phyloP scores from a whole-genome alignment of 2,329 filamentous ascomycete species.

The Trichophyton equinum region DNA sequence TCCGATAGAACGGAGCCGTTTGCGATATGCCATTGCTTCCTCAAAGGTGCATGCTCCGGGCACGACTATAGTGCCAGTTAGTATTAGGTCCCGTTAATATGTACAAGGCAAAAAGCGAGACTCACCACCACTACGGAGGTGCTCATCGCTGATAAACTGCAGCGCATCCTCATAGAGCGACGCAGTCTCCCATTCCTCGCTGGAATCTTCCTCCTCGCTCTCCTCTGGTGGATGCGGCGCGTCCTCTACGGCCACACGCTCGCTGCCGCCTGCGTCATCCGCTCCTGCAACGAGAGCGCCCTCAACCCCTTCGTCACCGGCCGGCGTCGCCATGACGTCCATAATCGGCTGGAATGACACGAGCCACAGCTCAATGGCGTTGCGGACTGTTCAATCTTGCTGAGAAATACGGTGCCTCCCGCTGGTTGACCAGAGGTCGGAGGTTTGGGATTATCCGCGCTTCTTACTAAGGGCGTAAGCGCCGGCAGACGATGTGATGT shows the following conservation, averaged over 20 bases:
- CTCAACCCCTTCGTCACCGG: not conserved
- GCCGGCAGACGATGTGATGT: not conserved
- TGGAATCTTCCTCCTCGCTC: constrained; percentile 13
- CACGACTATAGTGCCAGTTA: constrained; percentile 20
- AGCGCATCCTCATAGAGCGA: constrained; percentile 53
- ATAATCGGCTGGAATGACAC: constrained; percentile 19
- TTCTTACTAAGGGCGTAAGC: not conserved
- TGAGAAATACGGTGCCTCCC: not conserved
- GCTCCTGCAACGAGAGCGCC: not conserved
- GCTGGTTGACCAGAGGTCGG: not conserved
- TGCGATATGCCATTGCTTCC: constrained; percentile 56
- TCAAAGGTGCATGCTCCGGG: constrained; percentile 51
- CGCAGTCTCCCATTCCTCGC: constrained; percentile 14
- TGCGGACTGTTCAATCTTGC: not conserved
- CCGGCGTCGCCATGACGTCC: constrained; percentile 17
- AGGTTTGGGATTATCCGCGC: not conserved
- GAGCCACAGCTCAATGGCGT: constrained; percentile 1
- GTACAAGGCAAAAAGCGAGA: constrained; percentile 17
- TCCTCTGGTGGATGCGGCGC: constrained; percentile 25
- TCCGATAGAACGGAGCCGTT: constrained; percentile 63
- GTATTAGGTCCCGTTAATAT: not conserved
- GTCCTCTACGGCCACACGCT: constrained; percentile 16
- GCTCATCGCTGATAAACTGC: constrained; percentile 44
- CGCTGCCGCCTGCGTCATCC: not conserved
- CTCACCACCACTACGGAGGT: constrained; percentile 36